phyloP scores from a whole-genome alignment of 306 rosid genomes.

The Cicer yamashitae region DNA sequence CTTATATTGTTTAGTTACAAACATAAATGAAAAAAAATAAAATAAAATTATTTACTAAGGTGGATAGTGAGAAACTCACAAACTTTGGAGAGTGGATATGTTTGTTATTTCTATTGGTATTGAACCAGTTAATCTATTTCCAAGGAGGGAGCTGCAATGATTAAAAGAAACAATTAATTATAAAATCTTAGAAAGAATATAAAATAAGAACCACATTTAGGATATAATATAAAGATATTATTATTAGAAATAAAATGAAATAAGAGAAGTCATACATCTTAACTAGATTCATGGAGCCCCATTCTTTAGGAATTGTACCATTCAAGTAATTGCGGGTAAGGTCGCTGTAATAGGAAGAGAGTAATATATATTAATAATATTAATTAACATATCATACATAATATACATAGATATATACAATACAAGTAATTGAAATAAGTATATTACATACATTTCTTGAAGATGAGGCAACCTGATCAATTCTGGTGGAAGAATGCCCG shows the following conservation, averaged over 20 bases:
- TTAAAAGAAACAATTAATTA: not conserved
- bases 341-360: slow-evolving; percentile 47
- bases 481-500: slow-evolving; percentile 56
- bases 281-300: slow-evolving; percentile 48
- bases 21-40: not conserved
- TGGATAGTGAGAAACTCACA: slow-evolving; percentile 54
- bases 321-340: slow-evolving; percentile 55
- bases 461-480: slow-evolving; percentile 50
- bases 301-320: slow-evolving; percentile 57
- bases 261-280: not conserved
- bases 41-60: not conserved
- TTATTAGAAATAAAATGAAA: not conserved
- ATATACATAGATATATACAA: not conserved
- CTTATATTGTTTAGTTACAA: not conserved
- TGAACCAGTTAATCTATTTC: slow-evolving; percentile 49
- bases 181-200: no score
- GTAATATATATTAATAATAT: not conserved
- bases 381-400: not conserved
- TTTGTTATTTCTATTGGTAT: slow-evolving; percentile 58
- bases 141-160: slow-evolving; percentile 47
- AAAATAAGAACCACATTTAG: not conserved
- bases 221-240: no score
- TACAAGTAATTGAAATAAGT: not conserved
- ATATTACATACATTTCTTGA: slow-evolving; percentile 48
- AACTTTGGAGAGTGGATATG: slow-evolving; percentile 57